Evolutionary conservation across 768 basidiomycete species (phyloP).

Genomic region (Mycena filopes): DNA sequence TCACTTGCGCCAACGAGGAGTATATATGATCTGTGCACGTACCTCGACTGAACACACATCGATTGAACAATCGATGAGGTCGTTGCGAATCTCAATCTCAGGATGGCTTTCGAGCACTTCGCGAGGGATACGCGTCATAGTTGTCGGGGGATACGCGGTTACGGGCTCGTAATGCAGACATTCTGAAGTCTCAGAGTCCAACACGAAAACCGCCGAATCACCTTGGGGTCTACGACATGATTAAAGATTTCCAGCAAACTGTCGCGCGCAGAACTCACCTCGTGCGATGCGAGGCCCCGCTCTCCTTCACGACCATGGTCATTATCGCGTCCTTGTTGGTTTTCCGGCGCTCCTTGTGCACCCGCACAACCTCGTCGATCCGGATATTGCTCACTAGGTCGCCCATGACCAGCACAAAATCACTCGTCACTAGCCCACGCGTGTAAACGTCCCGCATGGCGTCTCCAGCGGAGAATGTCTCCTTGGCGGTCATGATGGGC

Average conservation of each 20-base stretch:
- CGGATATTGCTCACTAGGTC: constrained; percentile 94
- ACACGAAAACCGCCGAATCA: constrained; percentile 81
- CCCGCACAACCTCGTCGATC: constrained; percentile 88
- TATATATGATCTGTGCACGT: constrained; percentile 31
- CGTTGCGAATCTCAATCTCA: constrained; percentile 88
- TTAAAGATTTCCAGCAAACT: constrained; percentile 1
- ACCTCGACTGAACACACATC: constrained; percentile 97
- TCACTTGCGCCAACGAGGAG: background rate
- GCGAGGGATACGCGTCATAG: constrained; percentile 74
- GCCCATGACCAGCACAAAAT: constrained; percentile 92
- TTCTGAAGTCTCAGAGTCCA: constrained; percentile 80
- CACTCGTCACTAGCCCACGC: constrained; percentile 87
- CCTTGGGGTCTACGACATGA: constrained; percentile 63
- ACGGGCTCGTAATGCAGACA: constrained; percentile 89
- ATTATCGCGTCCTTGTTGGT: constrained; percentile 94
- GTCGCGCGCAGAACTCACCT: constrained; percentile 56
- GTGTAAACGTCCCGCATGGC: constrained; percentile 95
- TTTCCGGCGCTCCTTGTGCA: constrained; percentile 88
- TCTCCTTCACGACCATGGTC: constrained; percentile 93
- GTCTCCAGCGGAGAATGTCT: constrained; percentile 90
- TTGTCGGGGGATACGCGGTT: constrained; percentile 73
- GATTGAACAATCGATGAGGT: constrained; percentile 88
- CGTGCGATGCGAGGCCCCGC: constrained; percentile 76
- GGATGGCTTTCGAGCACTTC: constrained; percentile 77
- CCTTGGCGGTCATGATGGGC: constrained; percentile 86